Base-by-base conservation (phyloP, 2,329 filamentous ascomycete genomes). In the Conoideocrella luteorostrata region DNA sequence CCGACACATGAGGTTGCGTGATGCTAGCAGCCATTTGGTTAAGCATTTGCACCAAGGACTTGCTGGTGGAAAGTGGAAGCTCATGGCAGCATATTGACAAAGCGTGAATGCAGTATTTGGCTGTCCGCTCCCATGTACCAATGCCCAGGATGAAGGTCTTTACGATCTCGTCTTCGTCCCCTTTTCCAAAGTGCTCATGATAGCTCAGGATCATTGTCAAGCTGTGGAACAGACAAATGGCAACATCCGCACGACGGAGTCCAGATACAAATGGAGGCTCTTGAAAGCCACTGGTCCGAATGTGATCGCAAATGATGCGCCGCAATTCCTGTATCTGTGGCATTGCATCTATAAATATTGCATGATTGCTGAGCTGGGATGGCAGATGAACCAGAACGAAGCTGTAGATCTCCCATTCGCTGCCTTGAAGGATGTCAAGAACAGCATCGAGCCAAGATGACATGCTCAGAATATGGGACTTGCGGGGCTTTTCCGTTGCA, bases 1-100 rank as follows among this genome's bases (percentile, higher is more conserved):
- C 85, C 9, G 91, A 89, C 28, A 96, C 85, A 45, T 90, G 81
- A 6, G 88, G 83, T 56, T 95, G 90, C 1, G 93, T 97, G 56
- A 98, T 95, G 56, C 96, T 94, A 54, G 90, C 88, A 1, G 90
- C 85, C 87, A 98, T 95, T 60, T 88, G 91, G 56, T 90, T 86
- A 44, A 98, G 73, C 52, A 97, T 88, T 36, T 82, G 85, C 36
- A 91, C 86, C 47, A 97, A 73, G 17, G 82, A 84, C 59, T 91
- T 95, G 58, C 85, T 88, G 41, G 90, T 86, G 11, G 91, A 91
- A 15, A 86, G 75, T 3, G 93, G 90, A 21, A 96, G 77, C 63
- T 98, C 93, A 56, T 96, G 89, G 61, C 90, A 96, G 68, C 91
- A 97, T 47, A 98, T 85, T 0, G 89, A 90, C 17, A 98, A 71